Evolutionary conservation across 2,329 filamentous ascomycete species (phyloP), one percentile per base, ranked within the genome.

Genomic region (Trichoderma sp.): DNA sequence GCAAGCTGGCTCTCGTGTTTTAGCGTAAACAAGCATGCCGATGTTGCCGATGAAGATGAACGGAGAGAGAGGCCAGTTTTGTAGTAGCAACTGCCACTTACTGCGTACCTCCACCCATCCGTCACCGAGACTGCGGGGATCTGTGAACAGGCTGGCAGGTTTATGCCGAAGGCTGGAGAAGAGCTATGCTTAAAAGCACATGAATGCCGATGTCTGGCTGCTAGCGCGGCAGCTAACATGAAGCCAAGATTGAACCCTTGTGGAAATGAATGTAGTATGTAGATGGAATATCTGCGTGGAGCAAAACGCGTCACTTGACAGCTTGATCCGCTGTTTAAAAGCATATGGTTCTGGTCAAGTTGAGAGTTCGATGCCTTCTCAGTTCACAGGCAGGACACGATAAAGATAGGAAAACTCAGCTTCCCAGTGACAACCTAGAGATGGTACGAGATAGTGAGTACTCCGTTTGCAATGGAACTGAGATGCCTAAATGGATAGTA

Each of bases 151-250:
- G 13, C 17, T 35, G 29, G 13, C 35, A 42, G 35, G 8, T 15
- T 29, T 63, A 5, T 48, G 17, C 42, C 9, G 32, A 37, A 48
- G 25, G 22, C 19, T 27, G 22, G 42, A 25, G 13, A 37, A n/a
- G 32, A 17, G 42, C 29, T 61, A 32, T 50, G 19, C 42, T 27
- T 34, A 37, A 50, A 52, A 52, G 34, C 34, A 37, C 8, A 25
- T 19, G 27, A 54, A 19, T 5, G 32, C 25, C 29, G 29, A 54
- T 54, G 29, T 19, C 22, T 12, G 29, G 15, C 5, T 34, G 52
- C 17, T 54, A 54, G 52, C 29, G 52, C 27, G 52, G 52, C 29
- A 54, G 29, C 52, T 54, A 54, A 54, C 29, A 19, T 19, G 29
- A 48, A 54, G 52, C 52, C 52, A 54, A 54, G n/a, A 54, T 13